These are phyloP conservation scores for Zangia roseola DNA, from an alignment of 768 basidiomycete species.

Conservation along the genomic window DNA sequence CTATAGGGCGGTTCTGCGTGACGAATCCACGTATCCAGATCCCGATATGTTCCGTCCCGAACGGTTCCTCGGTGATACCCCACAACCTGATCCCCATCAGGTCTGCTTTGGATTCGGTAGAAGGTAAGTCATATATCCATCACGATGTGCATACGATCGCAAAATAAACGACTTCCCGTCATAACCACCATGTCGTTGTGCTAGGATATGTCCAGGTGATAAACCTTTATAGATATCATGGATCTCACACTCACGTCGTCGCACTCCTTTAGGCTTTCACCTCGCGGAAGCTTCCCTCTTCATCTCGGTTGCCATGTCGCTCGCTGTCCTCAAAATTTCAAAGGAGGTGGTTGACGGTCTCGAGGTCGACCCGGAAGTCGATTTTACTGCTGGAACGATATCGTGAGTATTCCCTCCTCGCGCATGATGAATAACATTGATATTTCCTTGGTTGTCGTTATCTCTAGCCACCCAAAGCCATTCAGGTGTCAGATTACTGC, in stretches of 20 bases:
- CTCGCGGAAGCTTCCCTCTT: slow-evolving; percentile 32
- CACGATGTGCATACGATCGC: background rate
- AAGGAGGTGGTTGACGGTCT: slow-evolving; percentile 41
- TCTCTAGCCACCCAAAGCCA: background rate
- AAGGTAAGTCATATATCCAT: slow-evolving; percentile 12
- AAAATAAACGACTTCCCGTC: too few species aligned
- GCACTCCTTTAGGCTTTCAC: slow-evolving; percentile 18
- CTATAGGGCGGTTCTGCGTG: too few species aligned
- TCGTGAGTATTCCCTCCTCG: slow-evolving; percentile 33
- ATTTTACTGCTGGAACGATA: slow-evolving; percentile 42
- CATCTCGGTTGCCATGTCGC: slow-evolving; percentile 32
- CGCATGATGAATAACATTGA: too few species aligned
- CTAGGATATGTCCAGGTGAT: slow-evolving; percentile 26
- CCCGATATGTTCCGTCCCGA: background rate
- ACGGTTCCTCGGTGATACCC: background rate
- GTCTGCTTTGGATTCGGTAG: slow-evolving; percentile 30
- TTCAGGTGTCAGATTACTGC: background rate
- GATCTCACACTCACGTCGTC: background rate
- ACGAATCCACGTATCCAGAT: too few species aligned
- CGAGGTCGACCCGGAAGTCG: slow-evolving; percentile 44
- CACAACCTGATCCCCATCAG: background rate
- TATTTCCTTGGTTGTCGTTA: too few species aligned
- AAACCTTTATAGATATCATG: too few species aligned
- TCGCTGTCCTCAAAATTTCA: slow-evolving; percentile 47
- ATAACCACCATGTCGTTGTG: background rate